Conservation (phyloP, 805 yeast species). For the Wickerhamia fluorescens region DNA sequence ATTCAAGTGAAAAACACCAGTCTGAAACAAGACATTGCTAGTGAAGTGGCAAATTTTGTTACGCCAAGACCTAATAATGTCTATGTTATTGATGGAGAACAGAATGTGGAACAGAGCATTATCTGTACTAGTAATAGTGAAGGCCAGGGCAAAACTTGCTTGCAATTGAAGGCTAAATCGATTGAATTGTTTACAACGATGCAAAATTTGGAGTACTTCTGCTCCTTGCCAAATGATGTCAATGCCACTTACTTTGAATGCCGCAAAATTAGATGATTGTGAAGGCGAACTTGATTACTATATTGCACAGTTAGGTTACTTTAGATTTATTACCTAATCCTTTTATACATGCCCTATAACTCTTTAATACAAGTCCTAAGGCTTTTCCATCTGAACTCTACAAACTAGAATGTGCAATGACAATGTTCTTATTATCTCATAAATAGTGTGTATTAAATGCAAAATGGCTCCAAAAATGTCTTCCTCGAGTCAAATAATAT, state of each 20-base stretch:
- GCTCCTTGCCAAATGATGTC: slow-evolving; percentile 43
- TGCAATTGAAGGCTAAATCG: slow-evolving; percentile 34
- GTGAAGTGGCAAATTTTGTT: slow-evolving; percentile 23
- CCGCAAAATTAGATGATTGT: slow-evolving; percentile 25
- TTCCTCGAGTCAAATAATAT: not conserved
- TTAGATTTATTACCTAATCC: not conserved
- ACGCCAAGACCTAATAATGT: slow-evolving; percentile 22
- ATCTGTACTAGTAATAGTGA: slow-evolving; percentile 38
- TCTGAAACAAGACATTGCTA: slow-evolving; percentile 8
- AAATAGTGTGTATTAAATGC: no score
- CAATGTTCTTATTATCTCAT: slow-evolving; percentile 1
- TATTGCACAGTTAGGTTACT: no score
- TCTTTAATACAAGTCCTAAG: not conserved
- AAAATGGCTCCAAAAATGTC: no score
- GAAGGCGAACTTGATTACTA: not conserved
- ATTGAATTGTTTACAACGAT: slow-evolving; percentile 40
- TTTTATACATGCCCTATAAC: not conserved
- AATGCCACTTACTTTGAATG: slow-evolving; percentile 48
- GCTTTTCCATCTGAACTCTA: no score
- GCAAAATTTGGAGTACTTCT: slow-evolving; percentile 44
- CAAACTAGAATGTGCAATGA: no score
- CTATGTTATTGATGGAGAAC: slow-evolving; percentile 38
- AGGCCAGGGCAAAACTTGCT: slow-evolving; percentile 41
- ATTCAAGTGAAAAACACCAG: not conserved
- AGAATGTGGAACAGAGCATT: slow-evolving; percentile 28